Percentiles rank a stretch among this genome's conserved stretches.
These are phyloP conservation scores for Phialophora verrucosa DNA, from an alignment of 2,329 filamentous ascomycete species.

Conservation along the genomic window DNA sequence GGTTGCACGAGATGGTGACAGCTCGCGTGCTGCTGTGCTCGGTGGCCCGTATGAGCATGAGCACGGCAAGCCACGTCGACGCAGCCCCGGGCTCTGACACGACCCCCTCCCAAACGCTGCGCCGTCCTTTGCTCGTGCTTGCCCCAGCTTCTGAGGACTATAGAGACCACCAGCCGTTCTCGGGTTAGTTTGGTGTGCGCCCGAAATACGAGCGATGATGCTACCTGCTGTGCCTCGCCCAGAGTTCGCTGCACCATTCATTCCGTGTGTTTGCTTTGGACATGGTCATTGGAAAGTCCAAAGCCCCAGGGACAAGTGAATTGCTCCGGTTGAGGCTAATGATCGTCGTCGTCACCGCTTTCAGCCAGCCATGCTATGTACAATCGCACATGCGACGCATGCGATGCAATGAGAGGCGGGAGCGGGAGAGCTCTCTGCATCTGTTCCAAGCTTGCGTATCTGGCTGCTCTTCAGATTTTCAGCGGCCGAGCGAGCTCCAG, in stretches of 20 bases:
- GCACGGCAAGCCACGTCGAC: conserved; percentile 23
- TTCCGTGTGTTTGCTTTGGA: not conserved
- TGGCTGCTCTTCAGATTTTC: conserved; percentile 6
- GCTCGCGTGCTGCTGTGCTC: conserved; percentile 19
- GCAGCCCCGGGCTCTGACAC: conserved; percentile 1
- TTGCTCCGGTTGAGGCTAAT: conserved; percentile 4
- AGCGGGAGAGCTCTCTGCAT: not conserved
- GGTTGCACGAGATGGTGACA: conserved; percentile 32
- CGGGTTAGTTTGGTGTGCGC: not conserved
- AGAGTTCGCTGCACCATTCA: not conserved
- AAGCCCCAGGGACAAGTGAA: not conserved
- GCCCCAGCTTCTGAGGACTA: not conserved
- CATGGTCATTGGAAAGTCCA: not conserved
- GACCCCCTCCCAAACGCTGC: conserved; percentile 4
- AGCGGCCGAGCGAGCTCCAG: conserved; percentile 8
- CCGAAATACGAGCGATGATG: conserved; percentile 4
- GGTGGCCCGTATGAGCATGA: conserved; percentile 5
- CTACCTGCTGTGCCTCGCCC: not conserved
- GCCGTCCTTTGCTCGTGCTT: not conserved
- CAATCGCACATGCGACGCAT: conserved; percentile 8
- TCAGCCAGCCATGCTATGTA: conserved; percentile 14
- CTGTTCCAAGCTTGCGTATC: conserved; percentile 8
- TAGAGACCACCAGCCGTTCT: conserved; percentile 2
- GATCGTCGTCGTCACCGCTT: conserved; percentile 15
- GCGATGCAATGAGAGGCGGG: not conserved